phyloP scores from a whole-genome alignment of 176 grass and related monocot species.

The Carex scoparia region DNA sequence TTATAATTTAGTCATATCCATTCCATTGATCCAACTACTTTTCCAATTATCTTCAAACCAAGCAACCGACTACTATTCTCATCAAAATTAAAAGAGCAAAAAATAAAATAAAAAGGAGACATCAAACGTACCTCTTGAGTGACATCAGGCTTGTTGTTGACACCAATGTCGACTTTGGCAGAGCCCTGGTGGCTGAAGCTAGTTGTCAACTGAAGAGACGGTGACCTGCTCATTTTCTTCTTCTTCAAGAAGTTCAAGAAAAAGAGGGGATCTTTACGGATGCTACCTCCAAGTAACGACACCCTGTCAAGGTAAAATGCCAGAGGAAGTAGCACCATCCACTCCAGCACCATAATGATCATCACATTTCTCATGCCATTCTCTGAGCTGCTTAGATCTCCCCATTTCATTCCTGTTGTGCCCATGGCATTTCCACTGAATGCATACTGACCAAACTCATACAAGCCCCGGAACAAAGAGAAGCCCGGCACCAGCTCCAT shows the following conservation, averaged over 20 bases:
- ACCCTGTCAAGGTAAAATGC: slow-evolving; percentile 64
- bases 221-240: slow-evolving; percentile 11
- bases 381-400: slow-evolving; percentile 40
- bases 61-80: neutral
- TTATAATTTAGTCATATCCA: neutral
- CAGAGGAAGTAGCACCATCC: slow-evolving; percentile 52
- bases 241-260: slow-evolving; percentile 54
- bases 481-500: slow-evolving; percentile 91
- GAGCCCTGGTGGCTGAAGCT: slow-evolving; percentile 51
- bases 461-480: slow-evolving; percentile 71
- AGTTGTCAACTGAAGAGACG: neutral
- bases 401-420: slow-evolving; percentile 66
- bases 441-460: slow-evolving; percentile 63
- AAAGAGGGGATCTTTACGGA: slow-evolving; percentile 35
- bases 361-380: slow-evolving; percentile 69
- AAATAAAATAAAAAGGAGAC: neutral
- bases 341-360: slow-evolving; percentile 81
- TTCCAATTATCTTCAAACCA: neutral
- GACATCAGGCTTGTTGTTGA: slow-evolving; percentile 48
- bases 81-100: neutral
- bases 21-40: neutral
- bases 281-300: slow-evolving; percentile 36
- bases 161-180: slow-evolving; percentile 53
- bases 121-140: slow-evolving; percentile 56
- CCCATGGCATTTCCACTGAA: slow-evolving; percentile 42